These are phyloP conservation scores for Myxozyma monticola DNA, from an alignment of 805 yeast species.

Conservation along the genomic window DNA sequence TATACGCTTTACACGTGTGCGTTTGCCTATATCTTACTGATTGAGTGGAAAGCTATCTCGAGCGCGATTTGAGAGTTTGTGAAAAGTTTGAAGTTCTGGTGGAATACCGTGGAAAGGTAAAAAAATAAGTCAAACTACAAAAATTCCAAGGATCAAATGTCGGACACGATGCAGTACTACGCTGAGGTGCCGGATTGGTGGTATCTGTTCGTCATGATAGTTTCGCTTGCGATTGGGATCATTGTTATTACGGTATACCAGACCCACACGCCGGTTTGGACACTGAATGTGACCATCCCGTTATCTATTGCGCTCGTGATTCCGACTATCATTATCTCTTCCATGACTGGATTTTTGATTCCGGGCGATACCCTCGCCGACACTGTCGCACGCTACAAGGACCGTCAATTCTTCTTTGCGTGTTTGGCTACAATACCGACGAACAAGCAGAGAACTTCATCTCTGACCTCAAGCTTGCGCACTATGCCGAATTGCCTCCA, in stretches of 20 bases:
- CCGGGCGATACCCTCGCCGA: slow-evolving; percentile 44
- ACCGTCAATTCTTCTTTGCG: slow-evolving; percentile 53
- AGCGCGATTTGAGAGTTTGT: slow-evolving; percentile 1
- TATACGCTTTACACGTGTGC: slow-evolving; percentile 38
- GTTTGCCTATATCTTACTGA: slow-evolving; percentile 4
- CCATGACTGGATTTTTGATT: slow-evolving; percentile 60
- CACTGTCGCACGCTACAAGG: slow-evolving; percentile 49
- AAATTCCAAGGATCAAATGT: slow-evolving; percentile 53
- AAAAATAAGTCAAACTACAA: slow-evolving; percentile 46
- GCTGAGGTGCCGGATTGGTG: slow-evolving; percentile 59
- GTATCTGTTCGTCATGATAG: slow-evolving; percentile 41
- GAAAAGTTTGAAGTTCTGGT: slow-evolving; percentile 39
- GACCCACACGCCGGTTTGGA: slow-evolving; percentile 63
- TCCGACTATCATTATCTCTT: slow-evolving; percentile 62
- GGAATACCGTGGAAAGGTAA: too few species aligned
- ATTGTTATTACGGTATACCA: slow-evolving; percentile 44
- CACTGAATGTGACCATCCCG: slow-evolving; percentile 55
- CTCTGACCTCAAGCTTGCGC: slow-evolving; percentile 50
- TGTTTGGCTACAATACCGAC: slow-evolving; percentile 51
- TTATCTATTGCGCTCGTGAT: slow-evolving; percentile 53
- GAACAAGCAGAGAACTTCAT: slow-evolving; percentile 46
- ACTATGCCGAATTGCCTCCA: slow-evolving; percentile 57
- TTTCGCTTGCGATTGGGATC: slow-evolving; percentile 39
- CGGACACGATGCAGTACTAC: slow-evolving; percentile 56
- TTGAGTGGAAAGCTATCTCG: slow-evolving; percentile 8